These are phyloP conservation scores for Paecilomyces variotii DNA, from an alignment of 2,329 filamentous ascomycete genomes.

Conservation along the genomic window DNA sequence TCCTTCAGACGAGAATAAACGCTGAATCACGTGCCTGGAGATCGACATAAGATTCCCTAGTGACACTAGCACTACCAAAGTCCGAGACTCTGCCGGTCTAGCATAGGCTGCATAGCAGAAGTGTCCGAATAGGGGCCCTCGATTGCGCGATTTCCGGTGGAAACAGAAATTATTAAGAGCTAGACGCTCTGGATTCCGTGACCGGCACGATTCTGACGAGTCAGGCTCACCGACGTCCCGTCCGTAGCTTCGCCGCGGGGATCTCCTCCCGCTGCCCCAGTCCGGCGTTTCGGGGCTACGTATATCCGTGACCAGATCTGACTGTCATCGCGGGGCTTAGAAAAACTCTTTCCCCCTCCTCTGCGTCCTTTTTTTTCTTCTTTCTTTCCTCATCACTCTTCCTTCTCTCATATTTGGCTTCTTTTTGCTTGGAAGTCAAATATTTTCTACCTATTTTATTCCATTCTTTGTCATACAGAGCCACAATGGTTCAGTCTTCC, in stretches of 20 bases:
- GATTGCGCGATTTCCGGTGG: background rate
- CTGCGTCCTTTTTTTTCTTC: background rate
- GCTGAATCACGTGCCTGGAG: background rate
- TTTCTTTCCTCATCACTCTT: background rate
- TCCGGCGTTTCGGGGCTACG: slow-evolving; percentile 6
- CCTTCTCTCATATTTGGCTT: background rate
- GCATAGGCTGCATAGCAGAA: background rate
- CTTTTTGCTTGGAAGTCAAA: background rate
- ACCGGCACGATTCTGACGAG: background rate
- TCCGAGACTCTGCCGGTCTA: background rate
- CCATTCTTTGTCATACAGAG: background rate
- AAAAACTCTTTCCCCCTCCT: background rate
- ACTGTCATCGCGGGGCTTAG: background rate
- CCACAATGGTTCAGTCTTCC: slow-evolving; percentile 26
- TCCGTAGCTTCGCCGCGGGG: background rate
- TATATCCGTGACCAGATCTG: slow-evolving; percentile 14
- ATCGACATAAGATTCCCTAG: background rate
- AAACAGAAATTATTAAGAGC: background rate
- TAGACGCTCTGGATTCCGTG: background rate
- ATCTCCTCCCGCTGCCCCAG: background rate
- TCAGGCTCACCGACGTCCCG: background rate
- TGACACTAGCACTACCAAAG: background rate
- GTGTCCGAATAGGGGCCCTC: background rate
- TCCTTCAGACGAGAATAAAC: background rate
- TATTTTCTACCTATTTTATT: background rate